These are phyloP conservation scores for Tanacetum coccineum DNA, from an alignment of 129 eudicot genomes.

Conservation along the genomic window DNA sequence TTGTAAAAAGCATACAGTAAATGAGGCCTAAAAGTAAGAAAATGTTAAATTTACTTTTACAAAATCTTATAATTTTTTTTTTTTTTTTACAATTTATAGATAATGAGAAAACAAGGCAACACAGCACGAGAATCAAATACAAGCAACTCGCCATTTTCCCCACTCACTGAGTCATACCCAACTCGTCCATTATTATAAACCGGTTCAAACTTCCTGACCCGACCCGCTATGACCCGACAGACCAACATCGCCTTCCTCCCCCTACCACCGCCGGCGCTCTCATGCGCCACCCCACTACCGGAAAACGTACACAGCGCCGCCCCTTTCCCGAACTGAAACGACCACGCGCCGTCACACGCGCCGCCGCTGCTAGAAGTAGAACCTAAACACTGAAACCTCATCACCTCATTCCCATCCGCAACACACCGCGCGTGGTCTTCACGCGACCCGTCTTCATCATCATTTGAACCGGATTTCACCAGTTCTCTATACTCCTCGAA, in stretches of 20 bases:
- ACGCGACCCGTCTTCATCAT: slow-evolving; percentile 14
- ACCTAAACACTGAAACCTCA: slow-evolving; percentile 90
- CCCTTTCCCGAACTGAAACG: slow-evolving; percentile 44
- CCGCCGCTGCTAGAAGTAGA: slow-evolving; percentile 48
- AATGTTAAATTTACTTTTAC: slow-evolving; percentile 14
- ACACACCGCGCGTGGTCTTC: slow-evolving; percentile 85
- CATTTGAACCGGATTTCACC: slow-evolving; percentile 41
- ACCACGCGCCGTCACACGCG: slow-evolving; percentile 63
- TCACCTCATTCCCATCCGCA: slow-evolving; percentile 97
- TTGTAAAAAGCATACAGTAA: neutral
- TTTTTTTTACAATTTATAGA: slow-evolving; percentile 69
- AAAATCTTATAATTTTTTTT: slow-evolving; percentile 8
- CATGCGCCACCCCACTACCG: slow-evolving; percentile 86
- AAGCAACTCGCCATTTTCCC: slow-evolving; percentile 77
- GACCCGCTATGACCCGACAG: slow-evolving; percentile 93
- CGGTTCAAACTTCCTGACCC: slow-evolving; percentile 53
- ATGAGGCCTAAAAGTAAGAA: neutral
- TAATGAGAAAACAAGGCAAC: slow-evolving; percentile 86
- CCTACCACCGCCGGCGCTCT: slow-evolving; percentile 77
- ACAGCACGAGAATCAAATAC: slow-evolving; percentile 92
- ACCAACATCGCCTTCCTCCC: slow-evolving; percentile 90
- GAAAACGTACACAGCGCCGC: slow-evolving; percentile 65
- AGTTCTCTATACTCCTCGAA: slow-evolving; percentile 81
- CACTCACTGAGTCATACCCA: slow-evolving; percentile 82
- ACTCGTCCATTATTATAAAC: slow-evolving; percentile 37